These are phyloP conservation scores for Acer saccharum DNA, from an alignment of 345 rosid genomes.

Conservation along the genomic window DNA sequence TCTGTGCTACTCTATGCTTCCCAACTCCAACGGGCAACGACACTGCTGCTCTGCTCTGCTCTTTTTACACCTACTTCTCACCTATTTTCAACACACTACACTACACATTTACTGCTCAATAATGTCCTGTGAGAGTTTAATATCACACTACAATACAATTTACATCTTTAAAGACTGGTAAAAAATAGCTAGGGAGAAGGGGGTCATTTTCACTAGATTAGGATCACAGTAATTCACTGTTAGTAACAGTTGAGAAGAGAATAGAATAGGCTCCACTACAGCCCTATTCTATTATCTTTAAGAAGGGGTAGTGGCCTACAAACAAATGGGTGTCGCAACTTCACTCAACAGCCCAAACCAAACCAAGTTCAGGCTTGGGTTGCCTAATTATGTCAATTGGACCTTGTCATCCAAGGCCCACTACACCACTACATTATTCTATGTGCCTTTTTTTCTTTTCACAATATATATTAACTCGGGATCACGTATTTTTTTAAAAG, in stretches of 20 bases:
- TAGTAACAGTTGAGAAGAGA: neutral
- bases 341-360: neutral
- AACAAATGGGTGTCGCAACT: neutral
- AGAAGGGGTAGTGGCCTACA: neutral
- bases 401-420: neutral
- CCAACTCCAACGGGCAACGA: neutral
- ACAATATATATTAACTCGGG: too few species aligned
- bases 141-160: neutral
- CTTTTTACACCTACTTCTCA: neutral
- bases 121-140: too few species aligned
- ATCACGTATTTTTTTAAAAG: too few species aligned
- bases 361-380: too few species aligned
- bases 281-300: neutral
- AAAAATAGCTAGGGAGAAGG: too few species aligned
- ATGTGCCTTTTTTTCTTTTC: too few species aligned
- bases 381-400: neutral
- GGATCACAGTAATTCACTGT: slow-evolving; percentile 1
- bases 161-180: too few species aligned
- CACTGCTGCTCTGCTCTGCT: neutral
- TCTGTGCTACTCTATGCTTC: slow-evolving; percentile 2
- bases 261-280: neutral
- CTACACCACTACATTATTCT: neutral
- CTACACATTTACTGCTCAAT: neutral
- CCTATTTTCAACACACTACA: neutral
- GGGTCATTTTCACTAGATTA: neutral